Percentiles rank a stretch among this genome's conserved stretches.
phyloP scores from a whole-genome alignment of 106 monocot species.

The Platanthera guangdongensis region DNA sequence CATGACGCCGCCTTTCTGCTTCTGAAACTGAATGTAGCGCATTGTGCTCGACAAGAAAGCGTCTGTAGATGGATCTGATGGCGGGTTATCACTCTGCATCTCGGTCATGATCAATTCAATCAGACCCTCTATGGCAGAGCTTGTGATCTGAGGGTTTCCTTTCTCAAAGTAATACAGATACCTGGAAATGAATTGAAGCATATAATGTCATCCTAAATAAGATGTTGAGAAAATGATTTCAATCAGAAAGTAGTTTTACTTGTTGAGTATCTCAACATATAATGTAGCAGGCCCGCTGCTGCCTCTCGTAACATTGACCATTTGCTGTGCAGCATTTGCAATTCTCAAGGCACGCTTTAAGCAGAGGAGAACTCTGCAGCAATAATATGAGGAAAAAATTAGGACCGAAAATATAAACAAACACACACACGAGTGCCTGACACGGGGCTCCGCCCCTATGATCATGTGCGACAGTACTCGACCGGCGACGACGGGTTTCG shows the following conservation, averaged over 20 bases:
- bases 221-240: not conserved
- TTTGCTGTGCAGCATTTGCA: slow-evolving; percentile 95
- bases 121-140: slow-evolving; percentile 61
- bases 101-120: slow-evolving; percentile 81
- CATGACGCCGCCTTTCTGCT: slow-evolving; percentile 81
- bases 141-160: slow-evolving; percentile 84
- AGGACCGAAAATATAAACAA: not conserved
- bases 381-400: not conserved
- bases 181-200: slow-evolving; percentile 26
- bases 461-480: too few species aligned
- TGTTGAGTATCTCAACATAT: slow-evolving; percentile 94
- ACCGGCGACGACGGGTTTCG: not conserved
- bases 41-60: slow-evolving; percentile 85
- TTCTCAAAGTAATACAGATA: slow-evolving; percentile 97
- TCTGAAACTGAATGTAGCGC: slow-evolving; percentile 87
- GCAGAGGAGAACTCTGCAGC: slow-evolving; percentile 84
- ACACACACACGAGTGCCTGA: too few species aligned
- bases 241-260: slow-evolving; percentile 32
- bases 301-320: slow-evolving; percentile 72
- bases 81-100: slow-evolving; percentile 64
- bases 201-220: not conserved
- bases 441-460: too few species aligned
- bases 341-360: slow-evolving; percentile 90
- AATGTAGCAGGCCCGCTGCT: slow-evolving; percentile 57
- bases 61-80: slow-evolving; percentile 48